Conservation (phyloP, 371 early-diverging fungal species). For the Nosema muscidifuracis region DNA sequence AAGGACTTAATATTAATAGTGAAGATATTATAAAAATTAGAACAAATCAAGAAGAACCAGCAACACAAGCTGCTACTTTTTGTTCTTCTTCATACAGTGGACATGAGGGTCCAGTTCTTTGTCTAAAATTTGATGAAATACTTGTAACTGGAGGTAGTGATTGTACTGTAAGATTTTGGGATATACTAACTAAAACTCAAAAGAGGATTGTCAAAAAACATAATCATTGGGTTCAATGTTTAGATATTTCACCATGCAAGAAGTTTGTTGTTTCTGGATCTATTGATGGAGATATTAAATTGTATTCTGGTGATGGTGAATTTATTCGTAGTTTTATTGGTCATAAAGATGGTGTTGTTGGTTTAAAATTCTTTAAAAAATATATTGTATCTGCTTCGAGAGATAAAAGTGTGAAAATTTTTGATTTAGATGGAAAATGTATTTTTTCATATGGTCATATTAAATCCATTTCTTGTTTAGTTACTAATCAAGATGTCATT, state of each 20-base stretch:
- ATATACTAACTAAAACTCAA: slow-evolving; percentile 70
- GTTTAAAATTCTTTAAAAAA: slow-evolving; percentile 72
- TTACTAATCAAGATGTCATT: slow-evolving; percentile 69
- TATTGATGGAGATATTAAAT: slow-evolving; percentile 79
- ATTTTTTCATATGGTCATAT: slow-evolving; percentile 71
- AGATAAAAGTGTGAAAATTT: slow-evolving; percentile 81
- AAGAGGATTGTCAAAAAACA: slow-evolving; percentile 67
- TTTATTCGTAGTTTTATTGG: slow-evolving; percentile 70
- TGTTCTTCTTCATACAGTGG: slow-evolving; percentile 64
- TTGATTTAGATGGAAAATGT: slow-evolving; percentile 70
- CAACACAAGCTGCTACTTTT: slow-evolving; percentile 49
- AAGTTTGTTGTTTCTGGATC: slow-evolving; percentile 75
- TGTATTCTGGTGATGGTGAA: slow-evolving; percentile 59
- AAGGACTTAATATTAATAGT: slow-evolving; percentile 64
- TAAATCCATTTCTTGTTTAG: slow-evolving; percentile 69
- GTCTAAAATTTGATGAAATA: slow-evolving; percentile 75
- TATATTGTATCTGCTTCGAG: slow-evolving; percentile 76
- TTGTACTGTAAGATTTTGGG: slow-evolving; percentile 86
- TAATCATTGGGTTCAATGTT: slow-evolving; percentile 75
- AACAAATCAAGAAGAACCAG: slow-evolving; percentile 24
- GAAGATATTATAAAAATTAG: slow-evolving; percentile 53
- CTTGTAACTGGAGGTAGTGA: slow-evolving; percentile 85
- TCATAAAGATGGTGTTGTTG: slow-evolving; percentile 78
- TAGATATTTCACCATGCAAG: slow-evolving; percentile 73
- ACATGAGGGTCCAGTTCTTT: slow-evolving; percentile 81